Percentiles rank a stretch among this genome's conserved stretches.
Conservation (phyloP, 1,284 basidiomycete species). For the Peniophora sp. region DNA sequence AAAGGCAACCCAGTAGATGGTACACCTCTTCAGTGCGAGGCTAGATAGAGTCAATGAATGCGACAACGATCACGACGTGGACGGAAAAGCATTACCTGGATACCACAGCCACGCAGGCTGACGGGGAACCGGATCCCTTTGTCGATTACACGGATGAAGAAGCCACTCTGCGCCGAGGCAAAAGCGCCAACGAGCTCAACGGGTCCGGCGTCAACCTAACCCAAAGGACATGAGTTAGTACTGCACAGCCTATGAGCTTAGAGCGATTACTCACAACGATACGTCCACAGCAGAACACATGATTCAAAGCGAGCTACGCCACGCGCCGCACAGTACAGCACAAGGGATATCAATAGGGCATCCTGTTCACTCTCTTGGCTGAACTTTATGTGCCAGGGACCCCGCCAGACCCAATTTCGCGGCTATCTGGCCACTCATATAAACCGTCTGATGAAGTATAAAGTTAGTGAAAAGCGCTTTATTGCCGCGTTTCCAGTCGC, state of each 20-base stretch:
- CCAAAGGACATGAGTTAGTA: neutral
- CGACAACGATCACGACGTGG: slow-evolving; percentile 12
- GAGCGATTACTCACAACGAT: too few species aligned
- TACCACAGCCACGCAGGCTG: slow-evolving; percentile 19
- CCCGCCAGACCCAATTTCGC: too few species aligned
- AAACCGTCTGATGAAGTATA: too few species aligned
- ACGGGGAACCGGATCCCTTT: slow-evolving; percentile 12
- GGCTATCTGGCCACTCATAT: too few species aligned
- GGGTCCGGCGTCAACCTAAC: slow-evolving; percentile 19
- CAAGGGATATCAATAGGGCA: too few species aligned
- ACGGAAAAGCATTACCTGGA: slow-evolving; percentile 5
- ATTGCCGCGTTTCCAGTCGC: too few species aligned
- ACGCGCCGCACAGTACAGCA: too few species aligned
- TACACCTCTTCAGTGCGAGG: slow-evolving; percentile 22
- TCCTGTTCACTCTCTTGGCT: neutral
- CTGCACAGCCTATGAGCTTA: too few species aligned
- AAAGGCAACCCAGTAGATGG: slow-evolving; percentile 16
- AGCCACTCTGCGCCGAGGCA: slow-evolving; percentile 15
- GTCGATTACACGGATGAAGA: slow-evolving; percentile 27
- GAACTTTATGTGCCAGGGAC: too few species aligned
- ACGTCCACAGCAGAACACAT: too few species aligned
- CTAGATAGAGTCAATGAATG: slow-evolving; percentile 7
- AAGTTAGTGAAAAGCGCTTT: too few species aligned
- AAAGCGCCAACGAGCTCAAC: slow-evolving; percentile 17
- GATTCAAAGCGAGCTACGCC: too few species aligned